Evolutionary conservation across 768 basidiomycete genomes (phyloP).

Genomic region (Amanita inopinata): DNA sequence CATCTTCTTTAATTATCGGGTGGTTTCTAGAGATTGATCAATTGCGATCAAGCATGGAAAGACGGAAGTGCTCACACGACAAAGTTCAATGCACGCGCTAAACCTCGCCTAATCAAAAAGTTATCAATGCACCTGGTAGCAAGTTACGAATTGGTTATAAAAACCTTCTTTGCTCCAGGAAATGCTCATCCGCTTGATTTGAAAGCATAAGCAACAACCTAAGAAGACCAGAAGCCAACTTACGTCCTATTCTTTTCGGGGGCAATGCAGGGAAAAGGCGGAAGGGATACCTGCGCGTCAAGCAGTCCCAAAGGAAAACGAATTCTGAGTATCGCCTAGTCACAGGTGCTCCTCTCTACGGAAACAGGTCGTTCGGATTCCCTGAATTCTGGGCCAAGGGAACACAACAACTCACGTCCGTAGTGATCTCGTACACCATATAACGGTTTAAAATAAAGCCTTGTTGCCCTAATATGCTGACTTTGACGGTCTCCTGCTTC

Average conservation of each 20-base stretch:
- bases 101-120: slow-evolving; percentile 49
- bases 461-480: slow-evolving; percentile 77
- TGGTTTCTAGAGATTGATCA: slow-evolving; percentile 53
- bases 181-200: slow-evolving; percentile 67
- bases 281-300: slow-evolving; percentile 87
- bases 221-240: slow-evolving; percentile 21
- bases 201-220: slow-evolving; percentile 9
- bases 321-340: slow-evolving; percentile 91
- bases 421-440: slow-evolving; percentile 72
- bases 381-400: slow-evolving; percentile 1
- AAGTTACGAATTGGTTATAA: background rate
- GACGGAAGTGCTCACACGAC: slow-evolving; percentile 44
- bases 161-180: slow-evolving; percentile 84
- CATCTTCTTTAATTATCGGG: slow-evolving; percentile 84
- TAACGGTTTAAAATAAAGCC: slow-evolving; percentile 88
- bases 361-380: slow-evolving; percentile 6
- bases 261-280: slow-evolving; percentile 80
- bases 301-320: slow-evolving; percentile 78
- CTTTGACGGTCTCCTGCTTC: slow-evolving; percentile 59
- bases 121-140: no score
- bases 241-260: slow-evolving; percentile 87
- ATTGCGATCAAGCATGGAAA: background rate
- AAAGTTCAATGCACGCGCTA: slow-evolving; percentile 71
- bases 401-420: slow-evolving; percentile 46
- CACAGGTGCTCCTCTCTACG: slow-evolving; percentile 57